Evolutionary conservation across 2,329 filamentous ascomycete species (phyloP), one percentile per base, ranked within the genome.

Genomic region (Aspergillus viridinutans): DNA sequence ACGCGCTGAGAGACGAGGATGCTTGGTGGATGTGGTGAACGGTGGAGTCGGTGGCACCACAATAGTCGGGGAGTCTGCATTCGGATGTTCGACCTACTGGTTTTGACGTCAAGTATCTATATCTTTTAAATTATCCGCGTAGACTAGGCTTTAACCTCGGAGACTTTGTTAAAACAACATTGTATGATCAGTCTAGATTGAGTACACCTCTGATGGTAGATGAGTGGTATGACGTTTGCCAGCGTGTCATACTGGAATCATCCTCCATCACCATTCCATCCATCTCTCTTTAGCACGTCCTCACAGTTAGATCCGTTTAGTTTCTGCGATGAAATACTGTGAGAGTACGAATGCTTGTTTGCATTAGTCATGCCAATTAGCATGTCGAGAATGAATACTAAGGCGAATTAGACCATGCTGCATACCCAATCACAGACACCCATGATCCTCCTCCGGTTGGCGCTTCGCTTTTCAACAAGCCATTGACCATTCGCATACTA

Each of bases 41-140:
- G 47, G 26, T 35, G 21, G 52, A 55, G 32, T 57, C 49, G 50
- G 49, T 50, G 26, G 42, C 52, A 57, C 45, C 43, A 59, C 29
- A 49, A 50, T n/a, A 59, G 25, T 43, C 49, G 52, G 54, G 54
- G 45, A 35, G 48, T 50, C 45, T 58, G 60, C 62, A 64, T 64
- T 9, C 56, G 55, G 57, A 49, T 38, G 51, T 8, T 47, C 25
- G 14, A 9, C 38, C 25, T 51, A 20, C 17, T 52, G 49, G n/a
- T 21, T 14, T 47, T 28, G 32, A 49, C 38, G 29, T 17, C 8
- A 42, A 45, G 12, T 32, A 49, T 20, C n/a, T 21, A 10, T 45
- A 4, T 21, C 4, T 26, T 25, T 47, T 2, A 1, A 3, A 47
- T 17, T 26, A 23, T 47, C n/a, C 43, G 2, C 21, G 5, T 8